These are phyloP conservation scores for Sarcodon aspratus DNA, from an alignment of 768 basidiomycete species.

Conservation along the genomic window DNA sequence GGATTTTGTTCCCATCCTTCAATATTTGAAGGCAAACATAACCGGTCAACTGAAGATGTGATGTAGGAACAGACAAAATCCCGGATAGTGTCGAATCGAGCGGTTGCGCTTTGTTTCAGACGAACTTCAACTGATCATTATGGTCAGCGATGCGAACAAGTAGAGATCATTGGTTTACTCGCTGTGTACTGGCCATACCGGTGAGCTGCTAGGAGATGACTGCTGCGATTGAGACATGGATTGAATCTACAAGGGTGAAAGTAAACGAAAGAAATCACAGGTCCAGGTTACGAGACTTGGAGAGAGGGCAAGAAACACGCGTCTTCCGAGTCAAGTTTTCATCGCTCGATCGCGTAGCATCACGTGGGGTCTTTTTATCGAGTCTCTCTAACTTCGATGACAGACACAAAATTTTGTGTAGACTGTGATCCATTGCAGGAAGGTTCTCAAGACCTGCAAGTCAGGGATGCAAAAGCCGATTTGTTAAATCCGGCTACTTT, in stretches of 20 bases:
- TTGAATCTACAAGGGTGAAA: no score
- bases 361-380: background rate
- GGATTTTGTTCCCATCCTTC: conserved; percentile 73
- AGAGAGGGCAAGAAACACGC: no score
- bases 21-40: conserved; percentile 60
- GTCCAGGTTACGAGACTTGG: no score
- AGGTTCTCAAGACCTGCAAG: background rate
- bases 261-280: no score
- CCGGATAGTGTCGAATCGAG: conserved; percentile 68
- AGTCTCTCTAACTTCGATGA: background rate
- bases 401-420: background rate
- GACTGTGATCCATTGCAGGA: background rate
- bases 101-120: conserved; percentile 51
- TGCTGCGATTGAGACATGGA: no score
- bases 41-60: conserved; percentile 43
- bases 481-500: conserved; percentile 41
- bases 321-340: no score
- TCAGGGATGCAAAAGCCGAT: background rate
- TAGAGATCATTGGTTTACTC: conserved; percentile 6
- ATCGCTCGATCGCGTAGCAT: no score
- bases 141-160: background rate
- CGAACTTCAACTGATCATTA: conserved; percentile 67
- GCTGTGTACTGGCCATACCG: conserved; percentile 62
- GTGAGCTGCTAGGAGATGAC: background rate
- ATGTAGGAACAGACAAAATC: conserved; percentile 48